phyloP scores from a whole-genome alignment of 257 asterid species.

The Leptodermis oblonga region DNA sequence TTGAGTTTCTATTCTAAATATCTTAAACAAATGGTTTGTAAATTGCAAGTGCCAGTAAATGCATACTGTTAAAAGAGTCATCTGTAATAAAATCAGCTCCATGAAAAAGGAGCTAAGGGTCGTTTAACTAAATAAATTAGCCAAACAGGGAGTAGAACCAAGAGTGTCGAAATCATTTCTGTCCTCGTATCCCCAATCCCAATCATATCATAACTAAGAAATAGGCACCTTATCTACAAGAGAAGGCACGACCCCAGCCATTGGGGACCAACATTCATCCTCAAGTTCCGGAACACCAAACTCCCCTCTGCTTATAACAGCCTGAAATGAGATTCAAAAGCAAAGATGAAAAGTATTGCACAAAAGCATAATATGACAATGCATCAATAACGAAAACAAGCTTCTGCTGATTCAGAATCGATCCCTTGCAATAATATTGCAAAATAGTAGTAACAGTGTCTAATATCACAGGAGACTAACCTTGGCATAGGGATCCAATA shows the following conservation, averaged over 20 bases:
- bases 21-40: not conserved
- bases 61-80: not conserved
- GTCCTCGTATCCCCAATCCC: not conserved
- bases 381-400: not conserved
- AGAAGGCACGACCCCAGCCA: slow-evolving; percentile 77
- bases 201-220: slow-evolving; percentile 10
- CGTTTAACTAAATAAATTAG: not conserved
- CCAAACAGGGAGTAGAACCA: not conserved
- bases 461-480: slow-evolving; percentile 32
- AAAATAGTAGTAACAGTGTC: no score
- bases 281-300: slow-evolving; percentile 64
- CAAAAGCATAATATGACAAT: not conserved
- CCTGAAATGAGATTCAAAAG: slow-evolving; percentile 40
- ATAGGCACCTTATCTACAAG: slow-evolving; percentile 49
- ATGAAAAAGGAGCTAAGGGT: not conserved
- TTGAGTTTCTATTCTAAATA: no score
- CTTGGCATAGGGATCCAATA: slow-evolving; percentile 94
- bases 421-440: not conserved
- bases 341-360: not conserved
- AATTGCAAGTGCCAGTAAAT: not conserved
- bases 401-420: not conserved
- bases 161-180: not conserved
- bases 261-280: slow-evolving; percentile 83
- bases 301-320: slow-evolving; percentile 73
- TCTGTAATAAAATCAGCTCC: not conserved